These are phyloP conservation scores for Peterozyma toletana DNA, from an alignment of 805 yeast species.

Conservation along the genomic window DNA sequence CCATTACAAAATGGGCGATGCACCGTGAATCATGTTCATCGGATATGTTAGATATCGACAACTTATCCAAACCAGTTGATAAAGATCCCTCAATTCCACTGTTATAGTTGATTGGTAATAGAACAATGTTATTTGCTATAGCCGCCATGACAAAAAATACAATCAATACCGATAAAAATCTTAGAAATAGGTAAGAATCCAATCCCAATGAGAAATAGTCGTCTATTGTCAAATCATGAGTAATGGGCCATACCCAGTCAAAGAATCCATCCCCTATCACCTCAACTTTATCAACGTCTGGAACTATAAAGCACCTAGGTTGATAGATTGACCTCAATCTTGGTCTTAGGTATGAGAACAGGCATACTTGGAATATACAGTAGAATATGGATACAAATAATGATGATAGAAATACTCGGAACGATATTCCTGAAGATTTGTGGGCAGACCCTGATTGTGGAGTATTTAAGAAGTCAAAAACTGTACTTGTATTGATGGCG, in stretches of 20 bases:
- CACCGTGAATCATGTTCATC: constrained; percentile 39
- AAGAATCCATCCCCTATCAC: constrained; percentile 36
- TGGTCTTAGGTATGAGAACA: constrained; percentile 30
- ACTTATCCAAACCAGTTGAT: constrained; percentile 49
- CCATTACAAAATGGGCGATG: constrained; percentile 56
- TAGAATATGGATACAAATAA: constrained; percentile 45
- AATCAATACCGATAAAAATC: constrained; percentile 49
- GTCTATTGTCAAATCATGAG: constrained; percentile 28
- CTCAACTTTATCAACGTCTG: constrained; percentile 28
- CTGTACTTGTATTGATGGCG: too few species aligned
- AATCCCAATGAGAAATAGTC: constrained; percentile 49
- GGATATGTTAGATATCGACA: constrained; percentile 69
- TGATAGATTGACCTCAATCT: constrained; percentile 41
- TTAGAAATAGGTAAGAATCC: constrained; percentile 67
- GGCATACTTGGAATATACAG: constrained; percentile 43
- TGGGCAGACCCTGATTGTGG: constrained; percentile 57
- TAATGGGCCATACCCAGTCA: constrained; percentile 46
- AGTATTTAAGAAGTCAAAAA: constrained; percentile 34
- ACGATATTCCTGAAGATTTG: constrained; percentile 47
- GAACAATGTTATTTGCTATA: constrained; percentile 44
- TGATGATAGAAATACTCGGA: constrained; percentile 49
- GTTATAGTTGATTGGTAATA: constrained; percentile 56
- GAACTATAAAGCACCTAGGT: constrained; percentile 41
- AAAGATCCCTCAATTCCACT: constrained; percentile 22
- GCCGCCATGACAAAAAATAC: constrained; percentile 47